These are phyloP conservation scores for Chenopodium formosanum DNA, from an alignment of 148 eudicot species.

Conservation along the genomic window DNA sequence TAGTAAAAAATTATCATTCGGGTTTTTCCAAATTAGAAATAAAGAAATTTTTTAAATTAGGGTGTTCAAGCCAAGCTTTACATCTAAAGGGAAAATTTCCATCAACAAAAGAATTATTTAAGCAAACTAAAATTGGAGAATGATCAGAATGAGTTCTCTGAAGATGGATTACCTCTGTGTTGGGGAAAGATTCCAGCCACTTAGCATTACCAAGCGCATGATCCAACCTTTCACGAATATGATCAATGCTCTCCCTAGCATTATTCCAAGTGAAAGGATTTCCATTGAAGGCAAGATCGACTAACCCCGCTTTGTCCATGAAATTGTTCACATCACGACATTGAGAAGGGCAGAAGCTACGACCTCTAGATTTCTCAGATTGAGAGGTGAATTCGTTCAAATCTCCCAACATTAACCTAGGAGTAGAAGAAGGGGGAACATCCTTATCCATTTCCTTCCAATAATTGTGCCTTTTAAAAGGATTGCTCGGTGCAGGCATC, in stretches of 20 bases:
- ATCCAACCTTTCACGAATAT: not conserved
- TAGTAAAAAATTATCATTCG: too few relatives aligned
- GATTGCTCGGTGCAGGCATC: not conserved
- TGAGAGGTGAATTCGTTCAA: not conserved
- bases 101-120: too few relatives aligned
- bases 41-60: too few relatives aligned
- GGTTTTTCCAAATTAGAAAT: too few relatives aligned
- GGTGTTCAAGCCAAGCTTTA: too few relatives aligned
- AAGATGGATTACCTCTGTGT: not conserved
- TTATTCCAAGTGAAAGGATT: not conserved
- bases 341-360: not conserved
- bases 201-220: not conserved
- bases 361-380: not conserved
- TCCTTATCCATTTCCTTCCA: not conserved
- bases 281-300: not conserved
- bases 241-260: too few relatives aligned
- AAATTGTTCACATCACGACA: not conserved
- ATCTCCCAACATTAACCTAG: not conserved
- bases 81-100: too few relatives aligned
- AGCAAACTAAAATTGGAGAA: not conserved
- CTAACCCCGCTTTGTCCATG: not conserved
- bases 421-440: not conserved
- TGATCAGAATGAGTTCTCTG: not conserved
- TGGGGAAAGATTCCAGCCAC: not conserved
- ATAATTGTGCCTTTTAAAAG: not conserved